Conservation (phyloP, 768 basidiomycete genomes). For the Termitomyces sp. region DNA sequence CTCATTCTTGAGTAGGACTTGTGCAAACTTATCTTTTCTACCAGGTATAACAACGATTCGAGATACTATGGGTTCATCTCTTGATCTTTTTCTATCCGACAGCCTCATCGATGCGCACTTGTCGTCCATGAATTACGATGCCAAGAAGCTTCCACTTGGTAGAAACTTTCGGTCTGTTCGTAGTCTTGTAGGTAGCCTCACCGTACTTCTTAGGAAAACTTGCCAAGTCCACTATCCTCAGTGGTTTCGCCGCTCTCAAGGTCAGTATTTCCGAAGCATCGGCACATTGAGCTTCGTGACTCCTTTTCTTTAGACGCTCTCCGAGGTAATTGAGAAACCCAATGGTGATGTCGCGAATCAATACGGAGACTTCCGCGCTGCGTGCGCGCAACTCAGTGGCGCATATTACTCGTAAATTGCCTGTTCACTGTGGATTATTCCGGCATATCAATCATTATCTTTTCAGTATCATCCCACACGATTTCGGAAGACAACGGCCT, state of each 20-base stretch:
- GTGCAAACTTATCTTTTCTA: slow-evolving; percentile 47
- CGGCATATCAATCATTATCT: background rate
- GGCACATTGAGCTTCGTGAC: background rate
- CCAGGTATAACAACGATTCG: slow-evolving; percentile 24
- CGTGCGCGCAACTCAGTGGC: slow-evolving; percentile 42
- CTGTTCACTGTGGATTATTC: background rate
- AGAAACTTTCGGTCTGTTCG: background rate
- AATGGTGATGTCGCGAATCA: slow-evolving; percentile 29
- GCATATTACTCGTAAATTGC: slow-evolving; percentile 50
- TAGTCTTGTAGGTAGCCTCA: background rate
- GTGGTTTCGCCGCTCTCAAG: slow-evolving; percentile 55
- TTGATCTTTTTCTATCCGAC: background rate
- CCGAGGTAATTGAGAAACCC: slow-evolving; percentile 47
- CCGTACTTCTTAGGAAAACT: slow-evolving; percentile 38
- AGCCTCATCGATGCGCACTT: slow-evolving; percentile 50
- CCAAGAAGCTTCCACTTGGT: slow-evolving; percentile 58
- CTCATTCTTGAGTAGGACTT: slow-evolving; percentile 24
- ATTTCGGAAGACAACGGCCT: slow-evolving; percentile 48
- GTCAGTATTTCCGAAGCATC: slow-evolving; percentile 15
- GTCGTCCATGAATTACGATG: slow-evolving; percentile 63
- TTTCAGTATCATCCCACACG: slow-evolving; percentile 53
- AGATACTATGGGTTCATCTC: background rate
- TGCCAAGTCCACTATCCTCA: slow-evolving; percentile 53
- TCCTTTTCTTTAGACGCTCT: slow-evolving; percentile 27
- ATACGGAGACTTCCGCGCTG: slow-evolving; percentile 30